Evolutionary conservation across 2,329 filamentous ascomycete species (phyloP).

Genomic region (Didymella segeticola): DNA sequence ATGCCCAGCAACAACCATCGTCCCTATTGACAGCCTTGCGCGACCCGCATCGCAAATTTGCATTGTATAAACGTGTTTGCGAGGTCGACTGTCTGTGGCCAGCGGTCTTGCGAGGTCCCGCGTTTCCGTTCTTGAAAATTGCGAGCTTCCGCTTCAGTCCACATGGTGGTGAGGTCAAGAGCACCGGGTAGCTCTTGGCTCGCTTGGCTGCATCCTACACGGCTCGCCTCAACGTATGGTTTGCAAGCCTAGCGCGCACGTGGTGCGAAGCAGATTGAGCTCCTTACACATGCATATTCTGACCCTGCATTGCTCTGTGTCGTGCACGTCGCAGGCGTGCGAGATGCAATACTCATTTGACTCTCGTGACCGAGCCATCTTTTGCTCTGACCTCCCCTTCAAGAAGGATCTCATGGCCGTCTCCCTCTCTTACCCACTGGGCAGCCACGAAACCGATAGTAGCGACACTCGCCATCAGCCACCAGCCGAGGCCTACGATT

Average conservation of each 20-base stretch:
- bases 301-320: not conserved
- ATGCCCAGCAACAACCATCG: not conserved
- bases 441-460: slow-evolving; percentile 59
- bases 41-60: slow-evolving; percentile 4
- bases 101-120: not conserved
- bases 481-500: slow-evolving; percentile 65
- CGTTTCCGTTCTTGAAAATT: not conserved
- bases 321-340: not conserved
- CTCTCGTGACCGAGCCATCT: slow-evolving; percentile 29
- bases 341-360: not conserved
- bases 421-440: slow-evolving; percentile 64
- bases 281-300: not conserved
- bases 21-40: not conserved
- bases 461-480: slow-evolving; percentile 61
- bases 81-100: not conserved
- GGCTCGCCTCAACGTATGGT: slow-evolving; percentile 12
- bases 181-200: slow-evolving; percentile 6
- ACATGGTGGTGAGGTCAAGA: slow-evolving; percentile 13
- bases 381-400: slow-evolving; percentile 64
- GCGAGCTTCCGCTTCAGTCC: slow-evolving; percentile 14
- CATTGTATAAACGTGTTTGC: slow-evolving; percentile 4
- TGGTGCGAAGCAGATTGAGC: slow-evolving; percentile 7
- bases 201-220: slow-evolving; percentile 16
- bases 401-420: slow-evolving; percentile 70
- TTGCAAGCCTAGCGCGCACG: slow-evolving; percentile 1